Evolutionary conservation across 768 basidiomycete species (phyloP).

Genomic region (Psilocybe azurescens): DNA sequence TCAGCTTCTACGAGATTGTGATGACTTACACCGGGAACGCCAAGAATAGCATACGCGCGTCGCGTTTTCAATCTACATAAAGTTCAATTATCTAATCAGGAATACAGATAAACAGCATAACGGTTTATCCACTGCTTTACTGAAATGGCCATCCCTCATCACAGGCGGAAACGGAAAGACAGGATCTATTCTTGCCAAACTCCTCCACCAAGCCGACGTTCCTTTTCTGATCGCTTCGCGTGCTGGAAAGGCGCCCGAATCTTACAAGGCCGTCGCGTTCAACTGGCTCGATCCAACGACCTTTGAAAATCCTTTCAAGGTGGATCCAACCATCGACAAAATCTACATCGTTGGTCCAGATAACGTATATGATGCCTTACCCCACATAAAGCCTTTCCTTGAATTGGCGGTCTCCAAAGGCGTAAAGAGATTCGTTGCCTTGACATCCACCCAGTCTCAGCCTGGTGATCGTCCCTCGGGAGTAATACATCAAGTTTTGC

Average conservation of each 20-base stretch:
- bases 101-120: no score
- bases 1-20: no score
- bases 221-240: constrained; percentile 32
- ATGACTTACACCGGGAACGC: no score
- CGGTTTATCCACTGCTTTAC: neutral
- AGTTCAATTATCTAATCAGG: no score
- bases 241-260: constrained; percentile 28
- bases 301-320: constrained; percentile 32
- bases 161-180: constrained; percentile 40
- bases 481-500: constrained; percentile 31
- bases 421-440: constrained; percentile 33
- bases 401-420: constrained; percentile 28
- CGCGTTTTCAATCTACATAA: no score
- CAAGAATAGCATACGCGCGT: no score
- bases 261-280: constrained; percentile 33
- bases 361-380: constrained; percentile 14
- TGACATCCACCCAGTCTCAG: constrained; percentile 27
- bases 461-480: constrained; percentile 24
- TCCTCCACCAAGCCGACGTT: constrained; percentile 25
- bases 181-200: constrained; percentile 26
- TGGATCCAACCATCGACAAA: constrained; percentile 25
- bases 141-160: constrained; percentile 36
- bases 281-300: constrained; percentile 38
- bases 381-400: constrained; percentile 30
- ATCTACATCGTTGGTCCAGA: constrained; percentile 26